phyloP scores from a whole-genome alignment of 1,284 basidiomycete species.

The Marasmius tenuissimus region DNA sequence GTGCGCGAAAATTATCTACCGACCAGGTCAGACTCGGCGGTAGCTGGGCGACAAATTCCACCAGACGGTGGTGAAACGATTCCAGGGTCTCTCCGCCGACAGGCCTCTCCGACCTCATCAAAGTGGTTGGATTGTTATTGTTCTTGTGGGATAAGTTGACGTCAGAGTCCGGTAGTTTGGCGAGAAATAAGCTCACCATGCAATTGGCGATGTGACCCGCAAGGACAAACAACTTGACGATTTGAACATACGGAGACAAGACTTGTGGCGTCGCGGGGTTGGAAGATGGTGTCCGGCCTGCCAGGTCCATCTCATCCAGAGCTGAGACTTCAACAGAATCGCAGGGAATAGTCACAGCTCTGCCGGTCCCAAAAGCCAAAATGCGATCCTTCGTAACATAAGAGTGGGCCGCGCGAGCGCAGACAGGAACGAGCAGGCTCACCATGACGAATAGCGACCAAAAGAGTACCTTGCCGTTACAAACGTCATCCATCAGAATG shows the following conservation, averaged over 20 bases:
- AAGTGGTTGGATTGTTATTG: neutral
- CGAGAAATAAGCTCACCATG: neutral
- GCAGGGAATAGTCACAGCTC: conserved; percentile 3
- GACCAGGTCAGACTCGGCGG: conserved; percentile 4
- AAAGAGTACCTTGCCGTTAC: conserved; percentile 5
- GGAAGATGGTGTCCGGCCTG: neutral
- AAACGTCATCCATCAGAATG: conserved; percentile 2
- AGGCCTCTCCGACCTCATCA: neutral
- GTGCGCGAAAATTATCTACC: conserved; percentile 8
- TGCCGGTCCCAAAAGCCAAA: conserved; percentile 7
- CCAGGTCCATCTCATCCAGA: conserved; percentile 3
- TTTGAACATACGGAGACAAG: neutral
- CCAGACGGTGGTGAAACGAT: conserved; percentile 3
- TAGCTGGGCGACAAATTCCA: conserved; percentile 3
- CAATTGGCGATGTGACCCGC: conserved; percentile 9
- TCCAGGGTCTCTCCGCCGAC: neutral
- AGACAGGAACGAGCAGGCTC: neutral
- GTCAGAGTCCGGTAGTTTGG: neutral
- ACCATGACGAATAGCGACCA: conserved; percentile 7
- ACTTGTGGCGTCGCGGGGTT: neutral
- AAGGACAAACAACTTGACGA: conserved; percentile 6
- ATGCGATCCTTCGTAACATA: conserved; percentile 3
- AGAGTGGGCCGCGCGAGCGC: neutral
- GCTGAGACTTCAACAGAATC: conserved; percentile 4
- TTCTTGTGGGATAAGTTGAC: neutral